Evolutionary conservation across 768 basidiomycete genomes (phyloP), one percentile per base, ranked within the genome.

Genomic region (Dentipellis fragilis): DNA sequence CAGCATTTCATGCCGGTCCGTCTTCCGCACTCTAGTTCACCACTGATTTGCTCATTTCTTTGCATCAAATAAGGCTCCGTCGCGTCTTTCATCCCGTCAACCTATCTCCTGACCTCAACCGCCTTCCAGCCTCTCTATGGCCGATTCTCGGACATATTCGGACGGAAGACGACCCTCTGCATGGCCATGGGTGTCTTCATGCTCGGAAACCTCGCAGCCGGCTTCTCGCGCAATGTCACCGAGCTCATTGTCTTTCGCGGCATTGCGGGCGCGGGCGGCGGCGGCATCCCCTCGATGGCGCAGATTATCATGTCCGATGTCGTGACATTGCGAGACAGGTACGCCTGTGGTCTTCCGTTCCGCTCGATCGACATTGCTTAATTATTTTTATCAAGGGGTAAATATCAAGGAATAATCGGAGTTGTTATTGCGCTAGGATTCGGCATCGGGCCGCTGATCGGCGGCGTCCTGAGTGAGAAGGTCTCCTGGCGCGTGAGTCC

Each of bases 261-360:
- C 3, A 65, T 87, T 34, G 80, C 85, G 37, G 85, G 85, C 34
- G 77, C 80, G 2, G 86, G 87, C 10, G 85, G 85, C 57, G 85
- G 86, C 9, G 83, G 83, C 3, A 80, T 88, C 54, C 71, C 84
- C 34, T 85, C 83, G 57, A 76, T 88, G 69, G 72, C 76, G 34
- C 84, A 87, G 67, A 87, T 89, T 36, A 76, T 87, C 55, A 78
- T 85, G 49, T 83, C 82, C 0, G 87, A 89, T 64, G 78, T 89
- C 16, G 84, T 88, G 16, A 81, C 78, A 23, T 72, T 89, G 39
- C 79, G 84, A 22, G 83, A 85, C 3, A 73, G 83, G 83, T 79
- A 51, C 29, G 71, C 65, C 49, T 21, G 40, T 23, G 54, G 40
- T 10, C 3, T 2, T 51, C 42, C 5, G 42, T 17, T 45, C 19